Evolutionary conservation across 345 rosid species (phyloP).

Genomic region (Reutealis trisperma): DNA sequence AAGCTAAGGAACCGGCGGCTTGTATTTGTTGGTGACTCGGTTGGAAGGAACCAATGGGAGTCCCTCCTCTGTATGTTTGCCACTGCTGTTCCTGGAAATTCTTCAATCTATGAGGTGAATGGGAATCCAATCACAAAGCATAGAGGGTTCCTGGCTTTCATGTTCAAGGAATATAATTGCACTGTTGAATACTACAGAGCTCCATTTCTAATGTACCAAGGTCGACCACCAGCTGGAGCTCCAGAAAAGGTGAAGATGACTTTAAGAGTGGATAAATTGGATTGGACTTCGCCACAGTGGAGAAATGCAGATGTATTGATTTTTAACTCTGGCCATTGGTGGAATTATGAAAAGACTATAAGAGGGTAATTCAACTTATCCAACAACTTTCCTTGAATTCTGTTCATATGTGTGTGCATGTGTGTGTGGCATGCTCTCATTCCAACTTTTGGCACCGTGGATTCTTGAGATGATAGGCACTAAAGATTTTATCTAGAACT

Average conservation of each 20-base stretch:
- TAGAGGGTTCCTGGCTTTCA: conserved; percentile 67
- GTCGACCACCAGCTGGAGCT: conserved; percentile 62
- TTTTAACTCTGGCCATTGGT: conserved; percentile 94
- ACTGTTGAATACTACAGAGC: conserved; percentile 87
- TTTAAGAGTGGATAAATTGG: conserved; percentile 66
- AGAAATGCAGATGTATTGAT: conserved; percentile 69
- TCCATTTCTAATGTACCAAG: conserved; percentile 68
- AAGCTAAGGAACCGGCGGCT: conserved; percentile 60
- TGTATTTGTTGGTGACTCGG: conserved; percentile 89
- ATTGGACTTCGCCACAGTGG: conserved; percentile 68
- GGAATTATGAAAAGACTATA: conserved; percentile 76
- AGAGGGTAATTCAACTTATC: conserved; percentile 44
- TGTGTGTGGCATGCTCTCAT: background rate
- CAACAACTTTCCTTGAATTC: background rate
- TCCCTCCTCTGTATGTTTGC: conserved; percentile 87
- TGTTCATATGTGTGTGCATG: background rate
- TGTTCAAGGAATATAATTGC: conserved; percentile 77
- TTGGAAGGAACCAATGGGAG: conserved; percentile 97
- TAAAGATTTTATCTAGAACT: background rate
- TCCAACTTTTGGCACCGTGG: background rate
- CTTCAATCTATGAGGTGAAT: conserved; percentile 65
- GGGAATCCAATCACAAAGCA: conserved; percentile 91
- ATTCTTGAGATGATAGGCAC: background rate
- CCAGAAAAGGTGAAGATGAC: conserved; percentile 56
- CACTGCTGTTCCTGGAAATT: conserved; percentile 56